phyloP scores from a whole-genome alignment of 2,329 filamentous ascomycete genomes.

The Zymoseptoria tritici region DNA sequence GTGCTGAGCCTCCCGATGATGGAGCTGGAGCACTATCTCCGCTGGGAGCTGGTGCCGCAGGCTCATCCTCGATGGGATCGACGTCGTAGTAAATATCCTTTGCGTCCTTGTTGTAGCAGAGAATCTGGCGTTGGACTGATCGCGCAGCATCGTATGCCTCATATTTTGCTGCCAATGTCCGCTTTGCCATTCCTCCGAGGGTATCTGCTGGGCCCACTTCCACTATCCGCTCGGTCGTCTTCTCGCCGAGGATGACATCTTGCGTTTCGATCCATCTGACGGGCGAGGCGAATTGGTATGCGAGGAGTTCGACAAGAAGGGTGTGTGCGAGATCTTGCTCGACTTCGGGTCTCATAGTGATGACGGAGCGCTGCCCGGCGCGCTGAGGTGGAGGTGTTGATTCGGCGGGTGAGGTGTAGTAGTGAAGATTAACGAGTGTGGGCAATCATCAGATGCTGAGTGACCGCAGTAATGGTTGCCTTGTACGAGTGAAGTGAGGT shows the following conservation, averaged over 20 bases:
- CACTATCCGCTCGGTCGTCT: conserved; percentile 92
- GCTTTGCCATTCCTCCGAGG: conserved; percentile 92
- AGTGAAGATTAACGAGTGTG: conserved; percentile 13
- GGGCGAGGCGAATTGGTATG: conserved; percentile 97
- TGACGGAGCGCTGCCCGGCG: conserved; percentile 13
- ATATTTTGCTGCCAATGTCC: conserved; percentile 92
- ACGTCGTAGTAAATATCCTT: conserved; percentile 99
- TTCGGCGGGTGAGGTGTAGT: conserved; percentile 2
- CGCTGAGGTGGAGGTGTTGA: conserved; percentile 7
- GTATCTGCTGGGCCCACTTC: conserved; percentile 97
- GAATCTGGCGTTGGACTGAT: conserved; percentile 91
- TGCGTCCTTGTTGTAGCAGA: conserved; percentile 98
- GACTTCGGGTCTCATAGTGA: conserved; percentile 85
- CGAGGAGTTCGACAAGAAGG: conserved; percentile 93
- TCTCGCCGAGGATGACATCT: conserved; percentile 97
- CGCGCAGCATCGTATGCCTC: conserved; percentile 97
- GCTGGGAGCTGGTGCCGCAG: conserved; percentile 47
- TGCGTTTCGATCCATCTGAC: conserved; percentile 99
- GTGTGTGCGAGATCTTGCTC: conserved; percentile 99
- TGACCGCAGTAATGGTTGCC: conserved; percentile 4
- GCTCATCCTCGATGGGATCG: conserved; percentile 87
- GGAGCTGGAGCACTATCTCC: conserved; percentile 41
- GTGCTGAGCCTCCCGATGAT: conserved; percentile 43
- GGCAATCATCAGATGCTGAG: conserved; percentile 10
- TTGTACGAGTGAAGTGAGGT: neutral